phyloP scores from a whole-genome alignment of 306 rosid genomes.

The Trifolium subterraneum region DNA sequence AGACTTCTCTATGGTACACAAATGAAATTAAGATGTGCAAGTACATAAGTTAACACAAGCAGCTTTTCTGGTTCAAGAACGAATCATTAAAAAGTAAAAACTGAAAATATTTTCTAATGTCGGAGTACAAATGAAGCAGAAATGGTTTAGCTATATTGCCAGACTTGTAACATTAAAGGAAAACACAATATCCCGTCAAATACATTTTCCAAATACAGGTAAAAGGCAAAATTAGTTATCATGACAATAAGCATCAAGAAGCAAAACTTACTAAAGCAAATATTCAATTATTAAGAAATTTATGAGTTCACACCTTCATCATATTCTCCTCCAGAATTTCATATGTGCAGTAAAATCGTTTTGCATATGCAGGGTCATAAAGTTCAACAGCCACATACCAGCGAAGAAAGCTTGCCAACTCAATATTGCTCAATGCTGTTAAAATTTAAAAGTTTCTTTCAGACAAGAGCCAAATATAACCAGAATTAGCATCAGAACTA shows the following conservation, averaged over 20 bases:
- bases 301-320: slow-evolving; percentile 78
- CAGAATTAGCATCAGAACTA: slow-evolving; percentile 42
- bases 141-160: slow-evolving; percentile 23
- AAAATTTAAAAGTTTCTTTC: slow-evolving; percentile 47
- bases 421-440: slow-evolving; percentile 86
- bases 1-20: slow-evolving; percentile 1
- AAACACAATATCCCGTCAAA: background rate
- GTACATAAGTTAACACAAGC: slow-evolving; percentile 15
- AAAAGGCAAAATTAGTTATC: slow-evolving; percentile 24
- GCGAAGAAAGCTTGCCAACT: slow-evolving; percentile 99
- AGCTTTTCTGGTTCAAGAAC: slow-evolving; percentile 32
- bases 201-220: slow-evolving; percentile 12
- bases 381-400: slow-evolving; percentile 99
- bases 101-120: slow-evolving; percentile 13
- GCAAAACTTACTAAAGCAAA: slow-evolving; percentile 27
- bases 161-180: slow-evolving; percentile 6
- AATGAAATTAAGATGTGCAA: slow-evolving; percentile 30
- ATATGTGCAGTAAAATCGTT: slow-evolving; percentile 85
- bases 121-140: slow-evolving; percentile 27
- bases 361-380: slow-evolving; percentile 93
- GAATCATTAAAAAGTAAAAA: background rate
- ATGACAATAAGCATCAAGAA: slow-evolving; percentile 19
- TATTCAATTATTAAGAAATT: slow-evolving; percentile 20
- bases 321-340: slow-evolving; percentile 95
- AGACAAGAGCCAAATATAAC: slow-evolving; percentile 45